phyloP scores from a whole-genome alignment of 208 protist species.

The Crithidia brevicula region DNA sequence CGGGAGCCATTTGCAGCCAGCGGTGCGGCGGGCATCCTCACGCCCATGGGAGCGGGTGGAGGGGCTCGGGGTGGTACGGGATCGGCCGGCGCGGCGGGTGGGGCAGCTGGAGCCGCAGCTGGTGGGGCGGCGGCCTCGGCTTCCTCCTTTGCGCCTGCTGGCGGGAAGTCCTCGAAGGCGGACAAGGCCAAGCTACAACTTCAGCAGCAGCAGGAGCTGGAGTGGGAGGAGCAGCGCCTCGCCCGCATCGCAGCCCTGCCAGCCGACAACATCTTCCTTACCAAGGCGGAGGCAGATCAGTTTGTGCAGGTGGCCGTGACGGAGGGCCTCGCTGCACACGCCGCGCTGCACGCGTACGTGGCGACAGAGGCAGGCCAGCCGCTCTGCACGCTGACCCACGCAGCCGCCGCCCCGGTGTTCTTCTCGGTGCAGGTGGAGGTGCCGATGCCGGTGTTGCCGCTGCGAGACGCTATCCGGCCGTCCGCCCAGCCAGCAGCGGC shows the following conservation, averaged over 20 bases:
- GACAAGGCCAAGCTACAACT: constrained; percentile 49
- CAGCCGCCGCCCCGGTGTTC: constrained; percentile 13
- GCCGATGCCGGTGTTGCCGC: constrained; percentile 46
- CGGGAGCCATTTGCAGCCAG: constrained; percentile 24
- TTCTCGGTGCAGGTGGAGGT: constrained; percentile 47
- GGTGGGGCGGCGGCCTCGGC: not conserved
- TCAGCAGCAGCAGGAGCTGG: constrained; percentile 53
- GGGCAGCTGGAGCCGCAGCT: not conserved
- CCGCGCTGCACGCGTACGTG: constrained; percentile 45
- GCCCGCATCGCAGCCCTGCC: constrained; percentile 53
- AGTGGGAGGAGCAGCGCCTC: constrained; percentile 60
- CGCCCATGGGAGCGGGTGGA: no score
- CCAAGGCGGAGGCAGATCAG: constrained; percentile 38
- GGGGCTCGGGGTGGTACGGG: no score
- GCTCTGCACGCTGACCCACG: constrained; percentile 1
- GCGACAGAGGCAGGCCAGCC: constrained; percentile 14
- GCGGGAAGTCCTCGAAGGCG: constrained; percentile 42
- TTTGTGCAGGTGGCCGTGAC: constrained; percentile 59
- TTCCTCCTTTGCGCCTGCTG: constrained; percentile 3
- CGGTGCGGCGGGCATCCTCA: no score
- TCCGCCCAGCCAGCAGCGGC: not conserved
- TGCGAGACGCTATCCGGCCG: constrained; percentile 30
- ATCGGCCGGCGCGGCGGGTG: not conserved
- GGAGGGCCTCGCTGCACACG: constrained; percentile 62
- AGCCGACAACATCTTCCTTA: constrained; percentile 74